Base-by-base conservation (phyloP, 1,284 basidiomycete genomes). In the Papiliotrema fonsecae region DNA sequence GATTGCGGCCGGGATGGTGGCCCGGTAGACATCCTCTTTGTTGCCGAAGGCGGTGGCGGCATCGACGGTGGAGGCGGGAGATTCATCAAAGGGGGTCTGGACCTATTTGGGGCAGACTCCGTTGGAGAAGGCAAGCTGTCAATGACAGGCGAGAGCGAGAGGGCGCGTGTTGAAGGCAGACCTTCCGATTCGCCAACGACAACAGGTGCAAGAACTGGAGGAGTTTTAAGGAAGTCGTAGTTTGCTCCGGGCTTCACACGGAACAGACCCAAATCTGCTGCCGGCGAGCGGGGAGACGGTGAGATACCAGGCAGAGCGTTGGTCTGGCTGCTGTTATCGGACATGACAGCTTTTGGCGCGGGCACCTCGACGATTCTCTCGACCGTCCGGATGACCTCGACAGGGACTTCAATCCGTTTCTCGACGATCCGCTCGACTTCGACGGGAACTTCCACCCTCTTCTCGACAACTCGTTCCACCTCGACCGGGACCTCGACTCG, bases 1-100 rank as follows among this genome's bases (percentile, higher is more conserved):
- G 91, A 94, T 0, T 82, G 86, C 0, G 91, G 89, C 43, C 89
- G 78, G 19, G 86, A 85, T 4, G 90, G 89, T 7, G 84, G 82
- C 26, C 62, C 64, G 24, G 64, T 67, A 3, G 67, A 67, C 64
- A 68, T 68, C 52, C 67, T 71, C 59, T 69, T 73, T 55, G 58
- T 41, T 6, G 62, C 56, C 0, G 59, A 49, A 0, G 82, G 76
- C 10, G 89, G 87, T 7, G 90, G 90, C 0, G 87, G 89, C 54
- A 79, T 77, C 51, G 82, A 81, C 9, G 88, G 88, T 0, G 89
- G 89, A 6, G 88, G 89, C 1, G 88, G 88, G 6, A 92, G 75
- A 49, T 82, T 77, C 84, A 92, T 89, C 67, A 82, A 86, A 0
- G 88, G 89, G 14, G 89, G 88, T 47, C 82, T 81, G 13, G 85